Conservation (phyloP, 2,329 filamentous ascomycete genomes). For the Aspergillus transmontanensis region DNA sequence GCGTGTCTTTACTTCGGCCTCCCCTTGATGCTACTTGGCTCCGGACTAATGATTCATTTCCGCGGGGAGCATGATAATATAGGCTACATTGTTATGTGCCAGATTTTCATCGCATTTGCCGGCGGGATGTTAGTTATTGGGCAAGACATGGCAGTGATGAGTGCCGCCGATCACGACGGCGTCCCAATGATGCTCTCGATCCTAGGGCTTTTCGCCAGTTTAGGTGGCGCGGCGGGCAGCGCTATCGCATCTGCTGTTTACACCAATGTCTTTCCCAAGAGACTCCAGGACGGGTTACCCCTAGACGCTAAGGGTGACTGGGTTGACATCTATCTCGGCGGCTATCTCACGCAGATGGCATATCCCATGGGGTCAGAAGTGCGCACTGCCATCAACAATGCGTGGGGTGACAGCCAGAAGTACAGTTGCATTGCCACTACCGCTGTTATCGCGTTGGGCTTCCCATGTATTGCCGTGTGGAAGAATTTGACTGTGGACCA, state of each 20-base stretch:
- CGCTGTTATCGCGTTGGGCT: constrained; percentile 29
- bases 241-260: background rate
- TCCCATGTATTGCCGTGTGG: constrained; percentile 38
- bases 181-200: constrained; percentile 49
- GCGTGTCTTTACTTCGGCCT: constrained; percentile 54
- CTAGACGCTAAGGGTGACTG: background rate
- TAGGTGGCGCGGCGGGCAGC: constrained; percentile 39
- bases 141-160: constrained; percentile 61
- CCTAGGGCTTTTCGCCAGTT: constrained; percentile 33
- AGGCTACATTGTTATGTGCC: constrained; percentile 56
- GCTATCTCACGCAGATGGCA: background rate
- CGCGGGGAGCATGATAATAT: constrained; percentile 51
- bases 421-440: constrained; percentile 35
- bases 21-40: constrained; percentile 54
- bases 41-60: constrained; percentile 59
- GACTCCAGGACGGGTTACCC: background rate
- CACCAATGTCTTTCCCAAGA: background rate
- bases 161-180: constrained; percentile 56
- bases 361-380: constrained; percentile 31
- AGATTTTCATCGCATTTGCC: constrained; percentile 57
- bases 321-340: background rate
- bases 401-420: constrained; percentile 40
- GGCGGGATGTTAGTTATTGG: constrained; percentile 57
- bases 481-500: constrained; percentile 28
- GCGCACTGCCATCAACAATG: constrained; percentile 35